Percentiles rank a stretch among this genome's conserved stretches.
Conservation (phyloP, 805 yeast species). For the Diddensiella transvaalensis region DNA sequence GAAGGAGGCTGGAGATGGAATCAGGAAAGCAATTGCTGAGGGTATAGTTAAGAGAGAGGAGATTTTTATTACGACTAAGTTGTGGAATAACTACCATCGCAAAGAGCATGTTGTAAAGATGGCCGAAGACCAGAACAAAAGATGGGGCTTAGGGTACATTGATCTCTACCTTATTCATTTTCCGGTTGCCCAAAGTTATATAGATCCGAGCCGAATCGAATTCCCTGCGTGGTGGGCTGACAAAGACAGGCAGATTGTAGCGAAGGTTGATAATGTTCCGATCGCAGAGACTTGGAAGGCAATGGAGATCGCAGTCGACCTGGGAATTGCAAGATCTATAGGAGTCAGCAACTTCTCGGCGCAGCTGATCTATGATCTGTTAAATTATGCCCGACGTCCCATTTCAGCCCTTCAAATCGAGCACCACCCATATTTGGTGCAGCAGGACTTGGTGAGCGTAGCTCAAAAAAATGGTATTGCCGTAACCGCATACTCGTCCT, state of each 20-base stretch:
- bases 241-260: too few relatives aligned
- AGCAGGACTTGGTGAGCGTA: constrained; percentile 42
- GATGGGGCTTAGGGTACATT: constrained; percentile 46
- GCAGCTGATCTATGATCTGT: constrained; percentile 58
- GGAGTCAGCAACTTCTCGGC: constrained; percentile 77
- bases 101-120: constrained; percentile 42
- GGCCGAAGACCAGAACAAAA: constrained; percentile 41
- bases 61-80: constrained; percentile 42
- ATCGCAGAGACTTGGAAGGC: constrained; percentile 48
- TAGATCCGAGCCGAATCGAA: not conserved
- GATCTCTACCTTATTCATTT: constrained; percentile 55
- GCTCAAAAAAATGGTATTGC: constrained; percentile 44
- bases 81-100: constrained; percentile 32
- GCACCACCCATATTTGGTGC: constrained; percentile 54
- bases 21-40: constrained; percentile 59
- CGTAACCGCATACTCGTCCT: constrained; percentile 65
- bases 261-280: constrained; percentile 27
- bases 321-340: constrained; percentile 56
- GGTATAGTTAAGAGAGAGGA: constrained; percentile 45
- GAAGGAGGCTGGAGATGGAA: constrained; percentile 50
- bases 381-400: constrained; percentile 40
- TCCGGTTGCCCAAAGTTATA: constrained; percentile 45
- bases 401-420: constrained; percentile 73
- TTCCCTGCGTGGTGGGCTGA: too few relatives aligned
- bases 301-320: constrained; percentile 49